phyloP scores from a whole-genome alignment of 2,329 filamentous ascomycete genomes.

The Colletotrichum ledebouriae region DNA sequence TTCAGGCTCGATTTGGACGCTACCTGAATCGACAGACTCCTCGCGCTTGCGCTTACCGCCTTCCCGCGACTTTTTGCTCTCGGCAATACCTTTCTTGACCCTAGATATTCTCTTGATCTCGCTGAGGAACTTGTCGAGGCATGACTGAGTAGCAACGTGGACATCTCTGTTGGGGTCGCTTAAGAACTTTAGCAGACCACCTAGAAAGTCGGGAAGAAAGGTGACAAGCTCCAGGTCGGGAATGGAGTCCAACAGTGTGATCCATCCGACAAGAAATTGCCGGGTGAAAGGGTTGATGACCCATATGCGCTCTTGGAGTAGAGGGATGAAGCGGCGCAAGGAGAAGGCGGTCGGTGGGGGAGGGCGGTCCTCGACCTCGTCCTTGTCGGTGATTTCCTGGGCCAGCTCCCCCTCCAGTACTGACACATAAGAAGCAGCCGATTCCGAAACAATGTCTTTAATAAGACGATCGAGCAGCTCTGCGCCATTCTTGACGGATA shows the following conservation, averaged over 20 bases:
- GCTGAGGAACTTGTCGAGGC: slow-evolving; percentile 88
- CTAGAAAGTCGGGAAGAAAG: slow-evolving; percentile 91
- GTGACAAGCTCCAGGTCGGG: slow-evolving; percentile 95
- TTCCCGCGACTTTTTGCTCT: slow-evolving; percentile 80
- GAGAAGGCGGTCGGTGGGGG: slow-evolving; percentile 89
- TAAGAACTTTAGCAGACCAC: slow-evolving; percentile 89
- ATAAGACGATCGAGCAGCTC: slow-evolving; percentile 94
- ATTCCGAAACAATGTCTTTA: slow-evolving; percentile 96
- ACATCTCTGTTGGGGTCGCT: slow-evolving; percentile 94
- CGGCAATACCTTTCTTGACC: slow-evolving; percentile 91
- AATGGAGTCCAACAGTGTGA: slow-evolving; percentile 94
- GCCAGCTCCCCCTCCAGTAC: slow-evolving; percentile 75
- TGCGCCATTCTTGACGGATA: slow-evolving; percentile 98
- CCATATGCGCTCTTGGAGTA: slow-evolving; percentile 93
- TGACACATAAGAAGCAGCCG: slow-evolving; percentile 93
- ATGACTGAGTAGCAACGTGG: slow-evolving; percentile 90
- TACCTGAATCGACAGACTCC: slow-evolving; percentile 76
- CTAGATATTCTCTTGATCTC: slow-evolving; percentile 96
- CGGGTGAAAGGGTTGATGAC: slow-evolving; percentile 95
- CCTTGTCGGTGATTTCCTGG: slow-evolving; percentile 60
- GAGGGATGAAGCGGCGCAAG: slow-evolving; percentile 88
- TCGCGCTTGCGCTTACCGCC: slow-evolving; percentile 78
- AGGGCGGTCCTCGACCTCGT: slow-evolving; percentile 47
- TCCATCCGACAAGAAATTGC: slow-evolving; percentile 96
- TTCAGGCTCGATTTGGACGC: slow-evolving; percentile 69